These are phyloP conservation scores for Aspergillus awamori DNA, from an alignment of 2,329 filamentous ascomycete species.

Conservation along the genomic window DNA sequence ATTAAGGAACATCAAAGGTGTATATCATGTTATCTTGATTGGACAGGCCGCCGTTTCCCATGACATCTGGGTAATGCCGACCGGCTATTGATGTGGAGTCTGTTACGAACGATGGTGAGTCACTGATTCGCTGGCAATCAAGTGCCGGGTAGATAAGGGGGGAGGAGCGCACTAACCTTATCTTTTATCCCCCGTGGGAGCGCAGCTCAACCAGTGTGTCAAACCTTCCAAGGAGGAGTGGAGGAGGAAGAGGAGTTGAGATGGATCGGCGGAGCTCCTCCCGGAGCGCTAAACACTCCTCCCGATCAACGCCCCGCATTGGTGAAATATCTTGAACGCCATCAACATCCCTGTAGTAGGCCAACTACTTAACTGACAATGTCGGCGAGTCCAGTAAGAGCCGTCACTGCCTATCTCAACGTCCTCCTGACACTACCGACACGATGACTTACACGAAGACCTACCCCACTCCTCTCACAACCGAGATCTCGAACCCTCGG, in stretches of 20 bases:
- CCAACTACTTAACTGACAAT: background rate
- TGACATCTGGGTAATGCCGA: background rate
- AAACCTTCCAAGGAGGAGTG: background rate
- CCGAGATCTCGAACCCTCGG: constrained; percentile 44
- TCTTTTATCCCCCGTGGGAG: background rate
- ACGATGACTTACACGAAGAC: constrained; percentile 13
- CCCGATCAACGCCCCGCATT: background rate
- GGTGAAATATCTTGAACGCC: background rate
- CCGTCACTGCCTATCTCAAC: background rate
- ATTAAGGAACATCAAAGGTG: constrained; percentile 4
- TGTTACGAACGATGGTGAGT: background rate
- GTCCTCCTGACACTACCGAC: background rate
- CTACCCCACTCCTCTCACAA: constrained; percentile 37
- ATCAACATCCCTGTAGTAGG: background rate
- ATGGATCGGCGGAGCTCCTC: constrained; percentile 24
- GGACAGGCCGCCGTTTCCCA: background rate
- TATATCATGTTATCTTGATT: background rate
- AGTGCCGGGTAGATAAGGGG: background rate
- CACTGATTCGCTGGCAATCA: background rate
- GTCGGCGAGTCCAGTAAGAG: background rate
- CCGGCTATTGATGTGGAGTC: background rate
- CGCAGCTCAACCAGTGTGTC: too few relatives aligned
- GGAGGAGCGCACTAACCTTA: background rate
- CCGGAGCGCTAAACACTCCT: constrained; percentile 1
- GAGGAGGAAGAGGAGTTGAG: background rate